Base-by-base conservation (phyloP, 2,329 filamentous ascomycete species). In the Cladophialophora yegresii region DNA sequence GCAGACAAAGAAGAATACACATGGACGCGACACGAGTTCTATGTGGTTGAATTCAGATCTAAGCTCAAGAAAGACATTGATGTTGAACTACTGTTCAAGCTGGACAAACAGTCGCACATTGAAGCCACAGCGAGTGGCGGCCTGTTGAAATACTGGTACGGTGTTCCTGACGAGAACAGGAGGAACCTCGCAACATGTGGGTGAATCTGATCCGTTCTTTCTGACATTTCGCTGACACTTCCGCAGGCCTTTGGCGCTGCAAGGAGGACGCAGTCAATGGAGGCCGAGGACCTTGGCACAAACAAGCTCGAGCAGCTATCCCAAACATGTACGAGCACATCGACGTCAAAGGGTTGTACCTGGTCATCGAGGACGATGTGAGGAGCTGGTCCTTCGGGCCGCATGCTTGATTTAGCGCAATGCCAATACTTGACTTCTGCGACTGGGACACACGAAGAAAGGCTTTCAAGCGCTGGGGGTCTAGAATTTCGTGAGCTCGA, bases 141-240 rank as follows among this genome's bases (percentile, higher is more conserved):
- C 0, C 84, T 97, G 73, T 78, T 96, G 73, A 96, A 96, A 85
- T 96, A 97, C 77, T 96, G 93, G 92, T 96, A 96, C 76, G 91
- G 92, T 1, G 82, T 80, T 36, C 88, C 89, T 22, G 87, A 96
- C 77, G 79, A 76, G 50, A 81, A 89, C 58, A 83, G 89, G 67
- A 82, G 86, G 73, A 96, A 96, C 78, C 77, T 97, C 72, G 93
- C 93, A 50, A 96, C 92, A 55, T 92, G 87, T 87, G 73, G 74
- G 81, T 78, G 30, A 32, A 45, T 40, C 20, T 22, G 4, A 30
- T 16, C 30, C 28, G 3, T 47, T 10, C 45, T 26, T 66, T 16
- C 43, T 33, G 40, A 30, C 36, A 4, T 32, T 13, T 56, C 45
- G 22, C 55, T 36, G 12, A 40, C 7, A 20, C 43, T 20, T 79